A percentile compares a stretch with the other conserved stretches of the same genome.
Evolutionary conservation across 169 alveolate species (phyloP).

Genomic region (Miamiensis avidus): DNA sequence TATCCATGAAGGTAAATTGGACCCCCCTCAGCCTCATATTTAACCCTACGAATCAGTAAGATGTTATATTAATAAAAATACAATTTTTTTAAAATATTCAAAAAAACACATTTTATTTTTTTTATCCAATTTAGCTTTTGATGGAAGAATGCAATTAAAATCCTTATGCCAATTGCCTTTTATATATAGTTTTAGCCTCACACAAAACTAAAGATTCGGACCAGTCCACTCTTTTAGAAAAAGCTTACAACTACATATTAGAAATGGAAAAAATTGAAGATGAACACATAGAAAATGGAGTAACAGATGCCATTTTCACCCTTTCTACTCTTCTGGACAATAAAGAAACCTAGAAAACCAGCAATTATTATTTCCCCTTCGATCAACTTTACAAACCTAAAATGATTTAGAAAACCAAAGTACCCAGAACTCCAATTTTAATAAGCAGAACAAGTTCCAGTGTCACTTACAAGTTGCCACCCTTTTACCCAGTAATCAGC

Average conservation of each 20-base stretch:
- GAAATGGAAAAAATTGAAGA: conserved; percentile 53
- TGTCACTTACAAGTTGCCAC: conserved; percentile 60
- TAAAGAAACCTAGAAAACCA: conserved; percentile 11
- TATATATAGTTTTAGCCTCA: conserved; percentile 58
- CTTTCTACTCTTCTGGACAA: conserved; percentile 51
- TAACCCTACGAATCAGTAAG: conserved; percentile 38
- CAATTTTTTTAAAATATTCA: not conserved
- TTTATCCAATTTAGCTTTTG: conserved; percentile 15
- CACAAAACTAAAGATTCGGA: conserved; percentile 51
- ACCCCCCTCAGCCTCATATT: conserved; percentile 59
- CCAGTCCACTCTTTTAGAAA: conserved; percentile 44
- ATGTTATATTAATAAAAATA: too few relatives aligned
- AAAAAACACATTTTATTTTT: too few relatives aligned
- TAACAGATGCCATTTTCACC: conserved; percentile 57
- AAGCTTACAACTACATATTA: conserved; percentile 45
- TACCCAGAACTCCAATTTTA: conserved; percentile 62
- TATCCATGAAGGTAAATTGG: conserved; percentile 58
- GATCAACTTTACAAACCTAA: conserved; percentile 13
- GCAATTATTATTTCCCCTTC: conserved; percentile 30
- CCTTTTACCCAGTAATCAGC: conserved; percentile 46
- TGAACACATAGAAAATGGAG: conserved; percentile 26
- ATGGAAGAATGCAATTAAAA: conserved; percentile 52
- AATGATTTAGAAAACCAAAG: conserved; percentile 22
- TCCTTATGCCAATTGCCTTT: conserved; percentile 54
- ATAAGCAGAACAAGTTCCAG: conserved; percentile 56